Evolutionary conservation across 208 protist species (phyloP).

Genomic region (Crithidia sp.): DNA sequence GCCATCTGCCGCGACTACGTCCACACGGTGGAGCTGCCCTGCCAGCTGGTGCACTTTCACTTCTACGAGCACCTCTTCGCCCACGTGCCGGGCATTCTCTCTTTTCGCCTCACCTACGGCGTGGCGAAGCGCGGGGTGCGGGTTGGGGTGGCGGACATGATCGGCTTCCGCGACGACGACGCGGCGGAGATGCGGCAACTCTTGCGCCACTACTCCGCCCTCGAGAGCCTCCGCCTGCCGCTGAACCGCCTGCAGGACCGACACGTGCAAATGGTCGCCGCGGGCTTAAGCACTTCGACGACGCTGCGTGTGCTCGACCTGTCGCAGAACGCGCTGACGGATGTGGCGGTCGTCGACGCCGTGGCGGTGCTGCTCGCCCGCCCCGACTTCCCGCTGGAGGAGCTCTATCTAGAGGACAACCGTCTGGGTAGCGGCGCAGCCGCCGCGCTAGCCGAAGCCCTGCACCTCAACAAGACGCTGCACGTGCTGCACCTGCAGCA

Average conservation of each 20-base stretch:
- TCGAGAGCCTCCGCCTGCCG: constrained; percentile 70
- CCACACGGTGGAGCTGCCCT: constrained; percentile 65
- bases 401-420: constrained; percentile 87
- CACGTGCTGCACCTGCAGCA: constrained; percentile 69
- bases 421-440: constrained; percentile 61
- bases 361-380: constrained; percentile 76
- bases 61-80: constrained; percentile 76
- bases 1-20: constrained; percentile 75
- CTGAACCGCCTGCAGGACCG: constrained; percentile 65
- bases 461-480: constrained; percentile 84
- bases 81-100: constrained; percentile 57
- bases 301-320: constrained; percentile 83
- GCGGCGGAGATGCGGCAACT: constrained; percentile 58
- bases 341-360: constrained; percentile 54
- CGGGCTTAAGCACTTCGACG: constrained; percentile 63
- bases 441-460: constrained; percentile 60
- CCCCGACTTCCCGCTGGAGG: constrained; percentile 65
- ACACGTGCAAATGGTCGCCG: constrained; percentile 59
- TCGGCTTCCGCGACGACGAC: constrained; percentile 82
- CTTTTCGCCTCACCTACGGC: constrained; percentile 82
- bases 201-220: constrained; percentile 49
- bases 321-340: constrained; percentile 82
- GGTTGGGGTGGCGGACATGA: constrained; percentile 67
- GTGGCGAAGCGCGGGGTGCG: constrained; percentile 56
- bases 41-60: constrained; percentile 74